phyloP scores from a whole-genome alignment of 2,329 filamentous ascomycete genomes.

The Aureobasidium leucospermi region DNA sequence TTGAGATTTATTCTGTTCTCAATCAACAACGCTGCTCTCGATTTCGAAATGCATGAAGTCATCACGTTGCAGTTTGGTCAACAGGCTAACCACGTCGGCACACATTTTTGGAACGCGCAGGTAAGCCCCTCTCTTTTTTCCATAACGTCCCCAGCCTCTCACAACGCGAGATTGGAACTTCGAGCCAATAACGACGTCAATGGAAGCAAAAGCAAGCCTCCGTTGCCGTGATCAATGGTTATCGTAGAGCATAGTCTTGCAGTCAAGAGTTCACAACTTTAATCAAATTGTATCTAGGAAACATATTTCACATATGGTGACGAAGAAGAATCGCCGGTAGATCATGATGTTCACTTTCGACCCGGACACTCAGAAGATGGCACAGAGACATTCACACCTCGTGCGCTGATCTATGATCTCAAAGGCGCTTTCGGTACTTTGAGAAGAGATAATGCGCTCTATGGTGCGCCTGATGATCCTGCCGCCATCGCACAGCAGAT shows the following conservation, averaged over 20 bases:
- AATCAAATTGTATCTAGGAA: slow-evolving; percentile 51
- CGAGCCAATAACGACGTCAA: not conserved
- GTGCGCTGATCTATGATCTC: slow-evolving; percentile 88
- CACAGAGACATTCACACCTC: slow-evolving; percentile 82
- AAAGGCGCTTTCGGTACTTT: slow-evolving; percentile 90
- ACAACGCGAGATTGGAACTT: not conserved
- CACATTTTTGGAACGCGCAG: slow-evolving; percentile 97
- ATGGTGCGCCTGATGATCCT: slow-evolving; percentile 52
- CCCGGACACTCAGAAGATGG: slow-evolving; percentile 76
- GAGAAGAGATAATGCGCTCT: slow-evolving; percentile 80
- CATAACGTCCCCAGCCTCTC: not conserved
- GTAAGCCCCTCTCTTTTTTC: slow-evolving; percentile 35
- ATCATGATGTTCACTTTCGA: slow-evolving; percentile 85
- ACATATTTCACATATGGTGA: slow-evolving; percentile 86
- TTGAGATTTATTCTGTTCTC: not conserved
- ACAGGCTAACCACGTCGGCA: slow-evolving; percentile 84
- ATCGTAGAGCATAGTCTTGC: no score
- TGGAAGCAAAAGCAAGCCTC: not conserved
- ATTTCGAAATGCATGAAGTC: slow-evolving; percentile 73
- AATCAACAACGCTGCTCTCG: not conserved
- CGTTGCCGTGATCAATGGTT: not conserved
- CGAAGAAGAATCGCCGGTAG: slow-evolving; percentile 58
- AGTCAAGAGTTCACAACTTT: not conserved
- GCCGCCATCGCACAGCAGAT: slow-evolving; percentile 10
- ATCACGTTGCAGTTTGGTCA: slow-evolving; percentile 90